Evolutionary conservation across 805 yeast species (phyloP), one percentile per base, ranked within the genome.

Genomic region (Candida stauntonica): DNA sequence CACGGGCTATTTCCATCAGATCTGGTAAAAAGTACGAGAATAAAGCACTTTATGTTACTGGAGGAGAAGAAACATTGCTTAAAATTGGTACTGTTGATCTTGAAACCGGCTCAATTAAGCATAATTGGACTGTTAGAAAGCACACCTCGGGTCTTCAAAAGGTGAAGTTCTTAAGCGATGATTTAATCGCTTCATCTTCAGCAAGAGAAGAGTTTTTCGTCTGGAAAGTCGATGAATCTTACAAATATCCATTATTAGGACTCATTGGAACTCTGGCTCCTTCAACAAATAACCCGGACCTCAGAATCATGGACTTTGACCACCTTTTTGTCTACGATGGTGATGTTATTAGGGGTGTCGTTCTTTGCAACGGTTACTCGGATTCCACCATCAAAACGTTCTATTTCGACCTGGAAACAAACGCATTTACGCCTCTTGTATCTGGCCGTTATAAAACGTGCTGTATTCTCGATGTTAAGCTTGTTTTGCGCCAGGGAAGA

Each of bases 101-200:
- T 13, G 30, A 17, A 1, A 50, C 52, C 16, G 86, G 87, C 1
- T 42, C 48, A 0, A 46, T 84, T 2, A 51, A 54, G 7, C 70
- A 68, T 26, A 62, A 60, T 23, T 78, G 86, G 81, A 70, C 83
- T 3, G 70, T 81, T 55, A 75, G 91, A 57, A 75, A 77, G 40
- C 99, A 93, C 58, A 82, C 87, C 4, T 86, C 96, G 2, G 98
- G 98, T 1, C 61, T 93, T 33, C 98, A 91, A 58, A 72, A 76
- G 17, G 70, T 85, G 13, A 77, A 75, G 41, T 75, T 86, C 38
- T 65, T 88, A 27, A 73, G 70, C 47, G 64, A 73, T 0, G 57
- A 55, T 24, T 62, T 64, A 49, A 46, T 81, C 48, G 58, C 75
- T 43, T 64, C 80, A 7, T 73, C 86, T 2, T 84, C 89, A 17